Evolutionary conservation across 768 basidiomycete species (phyloP), one percentile per base, ranked within the genome.

Genomic region (Mycena sanguinolenta): DNA sequence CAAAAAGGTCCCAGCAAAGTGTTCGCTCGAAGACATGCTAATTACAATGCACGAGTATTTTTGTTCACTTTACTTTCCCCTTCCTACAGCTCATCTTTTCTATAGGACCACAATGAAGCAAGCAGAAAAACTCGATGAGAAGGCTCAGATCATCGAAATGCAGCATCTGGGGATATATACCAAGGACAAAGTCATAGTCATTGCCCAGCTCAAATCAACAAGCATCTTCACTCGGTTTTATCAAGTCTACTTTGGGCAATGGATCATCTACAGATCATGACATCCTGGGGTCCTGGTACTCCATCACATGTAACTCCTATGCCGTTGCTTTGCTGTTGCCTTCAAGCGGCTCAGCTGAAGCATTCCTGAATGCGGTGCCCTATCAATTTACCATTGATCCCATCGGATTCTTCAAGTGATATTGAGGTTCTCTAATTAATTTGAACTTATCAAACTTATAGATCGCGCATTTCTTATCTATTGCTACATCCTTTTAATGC

Each of bases 71-170:
- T 28, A 10, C 32, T 6, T 52, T 50, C 46, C 19, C 17, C 14
- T 38, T 52, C 21, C 14, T 50, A 13, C 27, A 1, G 19, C n/a
- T 36, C 14, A 52, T 63, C 46, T 32, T 27, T 53, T 52, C 14
- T 1, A 16, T 28, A 63, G 61, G 34, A 53, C 32, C 19, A 50
- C 61, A 14, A 13, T 34, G 46, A 13, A 63, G 46, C 61, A 63
- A 34, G 21, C 49, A 6, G 13, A 21, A 23, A 34, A 36, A 27
- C 46, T 63, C 61, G 61, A 63, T 17, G 61, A 52, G 32, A 63
- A 63, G 61, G 46, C 30, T 1, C 61, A 63, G 36, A 19, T 63
- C 49, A n/a, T 63, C 17, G 61, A 63, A 23, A 52, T 63, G 32
- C 28, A 50, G 4, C 46, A 34, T 14, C 46, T 53, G 10, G 61